phyloP scores from a whole-genome alignment of 1,284 basidiomycete genomes.

The Ceratobasidium sp. region DNA sequence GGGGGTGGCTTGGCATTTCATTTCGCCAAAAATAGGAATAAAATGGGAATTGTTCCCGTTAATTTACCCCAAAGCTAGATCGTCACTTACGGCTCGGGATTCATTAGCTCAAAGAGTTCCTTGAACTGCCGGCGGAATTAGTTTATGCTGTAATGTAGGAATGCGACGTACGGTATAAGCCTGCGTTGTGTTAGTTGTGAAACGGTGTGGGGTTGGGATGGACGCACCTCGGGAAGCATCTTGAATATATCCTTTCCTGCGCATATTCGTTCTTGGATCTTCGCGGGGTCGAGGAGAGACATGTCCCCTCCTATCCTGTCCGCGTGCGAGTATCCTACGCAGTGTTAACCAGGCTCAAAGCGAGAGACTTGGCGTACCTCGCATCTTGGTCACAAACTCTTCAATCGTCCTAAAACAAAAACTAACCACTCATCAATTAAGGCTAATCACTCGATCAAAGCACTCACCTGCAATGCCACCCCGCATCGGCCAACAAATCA shows the following conservation, averaged over 20 bases:
- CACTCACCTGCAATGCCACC: conserved; percentile 53
- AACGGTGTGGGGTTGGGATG: conserved; percentile 44
- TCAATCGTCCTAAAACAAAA: conserved; percentile 68
- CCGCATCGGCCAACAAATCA: conserved; percentile 64
- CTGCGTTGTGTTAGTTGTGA: conserved; percentile 39
- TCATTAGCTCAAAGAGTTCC: conserved; percentile 60
- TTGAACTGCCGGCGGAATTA: conserved; percentile 52
- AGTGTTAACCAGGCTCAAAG: neutral
- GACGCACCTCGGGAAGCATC: conserved; percentile 71
- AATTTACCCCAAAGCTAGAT: too few relatives aligned
- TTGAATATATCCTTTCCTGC: conserved; percentile 67
- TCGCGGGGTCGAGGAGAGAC: conserved; percentile 57
- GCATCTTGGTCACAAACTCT: conserved; percentile 69
- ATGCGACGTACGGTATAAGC: conserved; percentile 28
- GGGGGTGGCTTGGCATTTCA: too few relatives aligned
- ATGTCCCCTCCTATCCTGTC: conserved; percentile 65
- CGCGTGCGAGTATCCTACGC: conserved; percentile 64
- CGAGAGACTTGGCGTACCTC: conserved; percentile 39
- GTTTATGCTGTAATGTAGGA: neutral
- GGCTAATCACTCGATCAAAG: neutral
- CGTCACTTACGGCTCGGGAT: conserved; percentile 57
- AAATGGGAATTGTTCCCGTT: too few relatives aligned
- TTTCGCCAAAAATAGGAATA: too few relatives aligned
- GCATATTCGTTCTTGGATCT: conserved; percentile 68
- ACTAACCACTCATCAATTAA: conserved; percentile 59